A percentile compares a stretch with the other conserved stretches of the same genome.
Evolutionary conservation across 257 asterid species (phyloP).

Genomic region (Parsonsia alboflavescens): DNA sequence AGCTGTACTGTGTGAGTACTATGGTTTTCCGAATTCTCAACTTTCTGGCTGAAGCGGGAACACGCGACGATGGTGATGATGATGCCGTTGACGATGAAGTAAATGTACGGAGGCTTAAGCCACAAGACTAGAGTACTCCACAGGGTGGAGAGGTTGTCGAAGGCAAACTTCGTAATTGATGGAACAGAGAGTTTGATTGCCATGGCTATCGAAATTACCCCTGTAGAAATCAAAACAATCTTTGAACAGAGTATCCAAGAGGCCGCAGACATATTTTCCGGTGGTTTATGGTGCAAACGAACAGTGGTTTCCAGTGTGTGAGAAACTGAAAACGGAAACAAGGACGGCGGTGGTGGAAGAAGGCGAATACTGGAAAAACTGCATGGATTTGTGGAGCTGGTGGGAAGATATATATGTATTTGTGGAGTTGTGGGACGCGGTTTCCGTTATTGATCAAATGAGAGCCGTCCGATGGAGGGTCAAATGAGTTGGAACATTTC

Average conservation of each 20-base stretch:
- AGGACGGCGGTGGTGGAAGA: neutral
- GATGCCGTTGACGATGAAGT: slow-evolving; percentile 61
- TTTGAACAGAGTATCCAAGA: slow-evolving; percentile 38
- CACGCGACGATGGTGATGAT: slow-evolving; percentile 60
- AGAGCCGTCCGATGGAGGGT: slow-evolving; percentile 37
- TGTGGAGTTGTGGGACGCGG: slow-evolving; percentile 35
- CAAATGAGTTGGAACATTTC: neutral
- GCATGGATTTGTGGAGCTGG: slow-evolving; percentile 12
- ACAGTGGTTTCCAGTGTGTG: neutral
- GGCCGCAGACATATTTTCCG: slow-evolving; percentile 20
- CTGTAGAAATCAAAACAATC: slow-evolving; percentile 44
- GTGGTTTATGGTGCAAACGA: neutral
- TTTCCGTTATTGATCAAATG: slow-evolving; percentile 26
- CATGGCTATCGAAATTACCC: slow-evolving; percentile 42
- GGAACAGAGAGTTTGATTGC: slow-evolving; percentile 41
- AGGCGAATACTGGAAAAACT: slow-evolving; percentile 4
- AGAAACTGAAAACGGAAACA: neutral
- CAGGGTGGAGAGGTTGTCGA: slow-evolving; percentile 33
- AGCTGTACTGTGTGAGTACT: slow-evolving; percentile 14
- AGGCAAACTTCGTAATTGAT: slow-evolving; percentile 15
- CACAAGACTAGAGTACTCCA: slow-evolving; percentile 38
- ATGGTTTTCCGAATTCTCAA: neutral
- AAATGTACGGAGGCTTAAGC: slow-evolving; percentile 72
- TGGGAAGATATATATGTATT: slow-evolving; percentile 12
- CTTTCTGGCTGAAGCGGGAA: slow-evolving; percentile 37